phyloP scores from a whole-genome alignment of 306 rosid genomes.

The Arachis hypogaea region DNA sequence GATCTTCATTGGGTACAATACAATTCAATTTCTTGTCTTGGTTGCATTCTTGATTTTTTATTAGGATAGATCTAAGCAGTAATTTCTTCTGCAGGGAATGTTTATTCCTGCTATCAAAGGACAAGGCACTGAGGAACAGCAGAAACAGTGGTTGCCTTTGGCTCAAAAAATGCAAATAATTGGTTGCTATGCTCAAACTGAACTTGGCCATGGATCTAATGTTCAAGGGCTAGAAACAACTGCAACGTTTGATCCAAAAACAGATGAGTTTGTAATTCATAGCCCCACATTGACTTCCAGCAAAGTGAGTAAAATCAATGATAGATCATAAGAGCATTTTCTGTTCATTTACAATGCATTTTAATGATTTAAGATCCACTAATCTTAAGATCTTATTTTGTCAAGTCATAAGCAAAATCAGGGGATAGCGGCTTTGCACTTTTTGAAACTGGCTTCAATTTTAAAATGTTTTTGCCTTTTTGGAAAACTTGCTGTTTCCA shows the following conservation, averaged over 20 bases:
- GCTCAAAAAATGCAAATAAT: constrained; percentile 92
- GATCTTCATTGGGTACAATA: constrained; percentile 98
- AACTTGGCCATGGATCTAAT: constrained; percentile 98
- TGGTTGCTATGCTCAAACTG: constrained; percentile 99
- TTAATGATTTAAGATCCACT: constrained; percentile 20
- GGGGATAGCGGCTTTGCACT: constrained; percentile 16
- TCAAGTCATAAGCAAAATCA: constrained; percentile 16
- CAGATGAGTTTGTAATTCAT: constrained; percentile 82
- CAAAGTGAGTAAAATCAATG: constrained; percentile 69
- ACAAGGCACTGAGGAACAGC: constrained; percentile 96
- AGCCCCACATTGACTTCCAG: constrained; percentile 95
- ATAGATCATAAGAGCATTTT: constrained; percentile 18
- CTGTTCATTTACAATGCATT: constrained; percentile 20
- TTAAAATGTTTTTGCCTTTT: constrained; percentile 15
- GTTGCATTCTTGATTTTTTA: constrained; percentile 13
- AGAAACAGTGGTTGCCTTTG: constrained; percentile 82
- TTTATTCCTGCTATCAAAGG: constrained; percentile 89
- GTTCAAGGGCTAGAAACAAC: constrained; percentile 99
- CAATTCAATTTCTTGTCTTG: constrained; percentile 33
- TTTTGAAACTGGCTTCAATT: constrained; percentile 16
- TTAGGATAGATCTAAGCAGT: constrained; percentile 1
- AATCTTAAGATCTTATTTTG: constrained; percentile 12
- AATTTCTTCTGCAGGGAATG: constrained; percentile 70
- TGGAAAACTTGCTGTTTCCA: constrained; percentile 2
- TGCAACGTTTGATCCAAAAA: constrained; percentile 87